Conservation (phyloP, 345 rosid species). For the Theobroma cacao region DNA sequence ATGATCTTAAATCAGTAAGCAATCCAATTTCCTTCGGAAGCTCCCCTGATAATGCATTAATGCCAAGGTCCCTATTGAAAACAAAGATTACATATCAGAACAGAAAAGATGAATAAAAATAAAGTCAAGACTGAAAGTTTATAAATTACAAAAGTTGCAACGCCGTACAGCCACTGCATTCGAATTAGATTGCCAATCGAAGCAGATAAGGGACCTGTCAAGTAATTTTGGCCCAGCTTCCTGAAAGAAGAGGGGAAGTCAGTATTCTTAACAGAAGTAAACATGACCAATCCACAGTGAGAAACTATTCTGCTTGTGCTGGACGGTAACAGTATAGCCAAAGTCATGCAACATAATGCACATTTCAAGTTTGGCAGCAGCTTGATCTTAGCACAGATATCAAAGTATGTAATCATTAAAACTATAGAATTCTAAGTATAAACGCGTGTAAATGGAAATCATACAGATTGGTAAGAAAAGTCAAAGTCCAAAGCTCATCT, state of each 20-base stretch:
- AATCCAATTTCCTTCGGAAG: constrained; percentile 65
- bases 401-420: background rate
- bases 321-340: background rate
- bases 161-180: constrained; percentile 63
- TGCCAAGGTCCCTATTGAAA: constrained; percentile 43
- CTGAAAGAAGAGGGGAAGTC: constrained; percentile 24
- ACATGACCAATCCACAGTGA: background rate
- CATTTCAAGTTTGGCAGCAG: background rate
- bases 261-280: background rate
- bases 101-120: background rate
- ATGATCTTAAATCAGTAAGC: constrained; percentile 41
- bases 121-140: background rate
- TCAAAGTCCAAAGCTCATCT: constrained; percentile 50
- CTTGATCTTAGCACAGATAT: background rate
- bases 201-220: constrained; percentile 49
- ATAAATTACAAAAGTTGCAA: background rate
- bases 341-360: background rate
- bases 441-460: background rate
- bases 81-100: background rate
- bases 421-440: background rate
- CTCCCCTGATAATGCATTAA: constrained; percentile 60
- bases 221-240: constrained; percentile 44
- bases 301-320: background rate
- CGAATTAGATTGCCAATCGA: constrained; percentile 45
- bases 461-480: constrained; percentile 44